Conservation (phyloP, 805 yeast genomes). For the Starmera quercuum region DNA sequence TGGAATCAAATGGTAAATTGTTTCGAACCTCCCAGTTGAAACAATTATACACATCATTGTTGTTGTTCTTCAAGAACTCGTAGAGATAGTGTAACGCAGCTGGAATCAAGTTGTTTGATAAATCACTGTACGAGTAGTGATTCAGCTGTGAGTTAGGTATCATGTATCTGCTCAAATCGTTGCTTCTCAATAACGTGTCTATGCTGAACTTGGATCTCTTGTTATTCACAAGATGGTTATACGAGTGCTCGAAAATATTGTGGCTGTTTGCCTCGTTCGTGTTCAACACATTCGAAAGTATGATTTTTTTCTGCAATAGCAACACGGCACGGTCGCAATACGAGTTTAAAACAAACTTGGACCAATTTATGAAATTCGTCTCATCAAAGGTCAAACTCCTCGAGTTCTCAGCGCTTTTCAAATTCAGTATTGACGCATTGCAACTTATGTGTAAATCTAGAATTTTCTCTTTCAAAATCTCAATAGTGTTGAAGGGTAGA, state of each 20-base stretch:
- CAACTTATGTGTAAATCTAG: slow-evolving; percentile 42
- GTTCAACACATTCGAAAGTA: slow-evolving; percentile 20
- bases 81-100: slow-evolving; percentile 48
- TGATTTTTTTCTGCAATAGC: slow-evolving; percentile 31
- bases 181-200: slow-evolving; percentile 12
- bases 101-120: slow-evolving; percentile 47
- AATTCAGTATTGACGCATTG: slow-evolving; percentile 37
- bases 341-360: slow-evolving; percentile 38
- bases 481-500: slow-evolving; percentile 32
- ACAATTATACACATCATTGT: slow-evolving; percentile 37
- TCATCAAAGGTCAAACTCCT: slow-evolving; percentile 29
- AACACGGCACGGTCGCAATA: slow-evolving; percentile 48
- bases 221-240: slow-evolving; percentile 21
- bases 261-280: slow-evolving; percentile 18
- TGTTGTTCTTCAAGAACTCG: slow-evolving; percentile 45
- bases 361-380: slow-evolving; percentile 37
- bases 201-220: slow-evolving; percentile 18
- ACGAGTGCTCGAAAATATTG: slow-evolving; percentile 18
- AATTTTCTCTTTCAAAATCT: slow-evolving; percentile 39
- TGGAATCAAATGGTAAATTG: slow-evolving; percentile 54
- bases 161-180: not conserved
- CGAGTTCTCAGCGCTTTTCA: slow-evolving; percentile 27
- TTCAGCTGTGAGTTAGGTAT: not conserved
- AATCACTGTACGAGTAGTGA: slow-evolving; percentile 40
- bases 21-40: slow-evolving; percentile 57